phyloP scores from a whole-genome alignment of 2,329 filamentous ascomycete genomes.

The Knufia fluminis region DNA sequence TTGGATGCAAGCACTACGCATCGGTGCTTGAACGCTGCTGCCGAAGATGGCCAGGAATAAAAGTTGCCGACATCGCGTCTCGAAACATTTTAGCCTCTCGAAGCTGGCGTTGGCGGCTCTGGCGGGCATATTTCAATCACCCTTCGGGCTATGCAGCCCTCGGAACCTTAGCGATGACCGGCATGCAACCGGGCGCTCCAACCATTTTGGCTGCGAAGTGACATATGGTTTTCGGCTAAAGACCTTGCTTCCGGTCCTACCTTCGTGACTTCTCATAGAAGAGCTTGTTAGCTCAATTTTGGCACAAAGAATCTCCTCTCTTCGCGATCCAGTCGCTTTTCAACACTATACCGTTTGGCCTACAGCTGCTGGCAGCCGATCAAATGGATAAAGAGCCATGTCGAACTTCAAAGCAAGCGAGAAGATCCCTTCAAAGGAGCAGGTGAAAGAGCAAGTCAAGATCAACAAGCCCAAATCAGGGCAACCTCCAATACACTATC shows the following conservation, averaged over 20 bases:
- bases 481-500: slow-evolving; percentile 45
- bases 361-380: slow-evolving; percentile 4
- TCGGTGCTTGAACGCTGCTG: slow-evolving; percentile 1
- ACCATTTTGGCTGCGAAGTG: neutral
- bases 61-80: slow-evolving; percentile 2
- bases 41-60: neutral
- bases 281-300: neutral
- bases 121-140: neutral
- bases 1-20: neutral
- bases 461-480: slow-evolving; percentile 8
- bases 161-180: neutral
- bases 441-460: slow-evolving; percentile 1
- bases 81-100: slow-evolving; percentile 2
- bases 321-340: no score
- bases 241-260: neutral
- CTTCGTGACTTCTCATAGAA: neutral
- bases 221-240: no score
- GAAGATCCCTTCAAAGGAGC: neutral
- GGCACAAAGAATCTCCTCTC: neutral
- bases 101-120: neutral
- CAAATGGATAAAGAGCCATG: slow-evolving; percentile 10
- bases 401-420: neutral
- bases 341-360: neutral
- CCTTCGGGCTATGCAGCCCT: neutral
- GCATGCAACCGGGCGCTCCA: neutral